A percentile compares a stretch with the other conserved stretches of the same genome.
Conservation (phyloP, 129 eudicot genomes). For the Helianthus tuberosus region DNA sequence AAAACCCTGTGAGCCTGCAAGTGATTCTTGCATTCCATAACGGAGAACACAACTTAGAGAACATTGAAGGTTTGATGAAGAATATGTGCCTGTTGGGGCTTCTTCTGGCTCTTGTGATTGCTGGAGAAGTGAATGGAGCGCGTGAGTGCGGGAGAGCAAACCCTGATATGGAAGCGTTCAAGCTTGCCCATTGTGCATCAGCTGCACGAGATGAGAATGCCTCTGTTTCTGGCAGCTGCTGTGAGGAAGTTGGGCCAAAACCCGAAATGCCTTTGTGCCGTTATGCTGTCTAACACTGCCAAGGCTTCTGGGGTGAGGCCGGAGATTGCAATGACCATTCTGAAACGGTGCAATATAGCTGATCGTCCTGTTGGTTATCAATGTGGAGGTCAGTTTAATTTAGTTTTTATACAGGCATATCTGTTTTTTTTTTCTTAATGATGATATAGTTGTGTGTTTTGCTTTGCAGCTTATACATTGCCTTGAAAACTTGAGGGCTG, state of each 20-base stretch:
- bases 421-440: not conserved
- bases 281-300: slow-evolving; percentile 82
- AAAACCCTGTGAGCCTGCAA: slow-evolving; percentile 32
- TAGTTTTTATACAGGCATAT: not conserved
- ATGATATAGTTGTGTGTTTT: slow-evolving; percentile 4
- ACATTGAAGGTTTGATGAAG: slow-evolving; percentile 55
- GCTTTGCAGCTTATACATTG: slow-evolving; percentile 81
- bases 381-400: slow-evolving; percentile 65
- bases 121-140: slow-evolving; percentile 54
- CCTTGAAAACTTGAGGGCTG: slow-evolving; percentile 50
- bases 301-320: slow-evolving; percentile 71
- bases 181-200: slow-evolving; percentile 71
- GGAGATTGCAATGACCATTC: slow-evolving; percentile 65
- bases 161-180: slow-evolving; percentile 80
- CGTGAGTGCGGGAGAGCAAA: slow-evolving; percentile 68
- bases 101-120: slow-evolving; percentile 36
- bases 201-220: slow-evolving; percentile 70
- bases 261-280: slow-evolving; percentile 75
- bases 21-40: slow-evolving; percentile 23
- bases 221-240: slow-evolving; percentile 55
- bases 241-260: slow-evolving; percentile 78
- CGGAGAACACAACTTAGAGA: not conserved
- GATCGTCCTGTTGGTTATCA: slow-evolving; percentile 87
- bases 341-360: slow-evolving; percentile 83
- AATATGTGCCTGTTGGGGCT: slow-evolving; percentile 48